Percentiles rank a stretch among this genome's conserved stretches.
These are phyloP conservation scores for Russula dissimulans DNA, from an alignment of 768 basidiomycete genomes.

Conservation along the genomic window DNA sequence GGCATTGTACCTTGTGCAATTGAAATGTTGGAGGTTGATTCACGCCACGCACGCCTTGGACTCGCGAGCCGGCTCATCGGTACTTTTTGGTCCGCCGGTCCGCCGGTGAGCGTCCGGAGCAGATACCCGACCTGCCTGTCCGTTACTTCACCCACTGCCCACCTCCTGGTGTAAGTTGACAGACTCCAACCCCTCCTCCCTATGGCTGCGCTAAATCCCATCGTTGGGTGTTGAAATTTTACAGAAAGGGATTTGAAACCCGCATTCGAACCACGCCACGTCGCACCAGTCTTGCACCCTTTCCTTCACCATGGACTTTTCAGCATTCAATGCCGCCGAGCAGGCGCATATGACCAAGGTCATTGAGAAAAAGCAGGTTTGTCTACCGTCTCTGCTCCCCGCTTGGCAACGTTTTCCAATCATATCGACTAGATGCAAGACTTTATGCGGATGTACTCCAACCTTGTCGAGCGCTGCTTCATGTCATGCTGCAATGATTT, in stretches of 20 bases:
- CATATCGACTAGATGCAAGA: slow-evolving; percentile 78
- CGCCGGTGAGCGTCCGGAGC: not conserved
- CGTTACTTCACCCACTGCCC: no score
- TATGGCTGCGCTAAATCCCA: not conserved
- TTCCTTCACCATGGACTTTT: slow-evolving; percentile 69
- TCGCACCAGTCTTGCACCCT: not conserved
- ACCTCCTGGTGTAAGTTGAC: not conserved
- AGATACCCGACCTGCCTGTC: no score
- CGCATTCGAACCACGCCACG: not conserved
- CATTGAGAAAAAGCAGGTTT: slow-evolving; percentile 94
- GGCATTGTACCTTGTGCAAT: no score
- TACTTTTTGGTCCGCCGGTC: not conserved
- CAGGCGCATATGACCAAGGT: slow-evolving; percentile 93
- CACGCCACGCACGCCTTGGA: no score
- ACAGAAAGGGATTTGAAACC: not conserved
- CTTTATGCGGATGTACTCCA: slow-evolving; percentile 91
- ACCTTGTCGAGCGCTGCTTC: slow-evolving; percentile 94
- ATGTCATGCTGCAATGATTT: slow-evolving; percentile 93
- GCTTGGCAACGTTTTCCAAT: not conserved
- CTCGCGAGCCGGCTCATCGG: not conserved
- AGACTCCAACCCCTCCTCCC: not conserved
- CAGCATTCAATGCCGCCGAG: slow-evolving; percentile 79
- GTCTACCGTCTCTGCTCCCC: slow-evolving; percentile 14
- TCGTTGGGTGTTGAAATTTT: not conserved
- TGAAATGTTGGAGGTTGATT: no score